Conservation (phyloP, 441 rosid species). For the Euphorbia schlechtendalii region DNA sequence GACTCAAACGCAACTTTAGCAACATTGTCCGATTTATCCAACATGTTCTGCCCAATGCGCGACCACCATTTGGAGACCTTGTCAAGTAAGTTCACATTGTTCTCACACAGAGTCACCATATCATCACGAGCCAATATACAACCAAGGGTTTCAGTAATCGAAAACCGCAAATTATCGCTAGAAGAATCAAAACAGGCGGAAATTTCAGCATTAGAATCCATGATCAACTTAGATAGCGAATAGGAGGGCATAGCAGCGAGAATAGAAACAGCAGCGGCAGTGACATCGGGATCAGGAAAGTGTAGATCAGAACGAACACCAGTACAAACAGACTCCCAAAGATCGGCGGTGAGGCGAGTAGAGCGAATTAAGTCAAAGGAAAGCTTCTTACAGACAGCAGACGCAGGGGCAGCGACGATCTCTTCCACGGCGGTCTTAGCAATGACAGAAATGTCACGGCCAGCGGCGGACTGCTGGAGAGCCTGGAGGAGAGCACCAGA, state of each 20-base stretch:
- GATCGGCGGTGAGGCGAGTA: slow-evolving; percentile 89
- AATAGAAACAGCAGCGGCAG: slow-evolving; percentile 83
- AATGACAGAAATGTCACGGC: slow-evolving; percentile 74
- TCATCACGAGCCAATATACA: slow-evolving; percentile 92
- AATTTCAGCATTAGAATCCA: slow-evolving; percentile 67
- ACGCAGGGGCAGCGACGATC: slow-evolving; percentile 85
- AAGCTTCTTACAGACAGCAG: slow-evolving; percentile 94
- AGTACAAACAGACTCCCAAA: slow-evolving; percentile 85
- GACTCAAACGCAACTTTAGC: slow-evolving; percentile 95
- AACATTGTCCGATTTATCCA: slow-evolving; percentile 76
- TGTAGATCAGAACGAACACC: slow-evolving; percentile 81
- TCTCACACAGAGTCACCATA: slow-evolving; percentile 80
- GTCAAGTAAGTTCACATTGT: slow-evolving; percentile 72
- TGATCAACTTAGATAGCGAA: slow-evolving; percentile 66
- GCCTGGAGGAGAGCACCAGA: slow-evolving; percentile 86
- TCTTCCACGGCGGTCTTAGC: slow-evolving; percentile 95
- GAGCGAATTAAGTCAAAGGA: slow-evolving; percentile 91
- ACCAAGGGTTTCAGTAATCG: slow-evolving; percentile 88
- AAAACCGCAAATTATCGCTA: slow-evolving; percentile 68
- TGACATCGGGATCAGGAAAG: slow-evolving; percentile 93
- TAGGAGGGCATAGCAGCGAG: slow-evolving; percentile 90
- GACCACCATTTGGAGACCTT: slow-evolving; percentile 91
- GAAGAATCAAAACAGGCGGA: slow-evolving; percentile 73
- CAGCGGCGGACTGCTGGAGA: slow-evolving; percentile 93
- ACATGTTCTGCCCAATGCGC: slow-evolving; percentile 77